phyloP scores from a whole-genome alignment of 164 flowering plant species.

The Liquidambar formosana region DNA sequence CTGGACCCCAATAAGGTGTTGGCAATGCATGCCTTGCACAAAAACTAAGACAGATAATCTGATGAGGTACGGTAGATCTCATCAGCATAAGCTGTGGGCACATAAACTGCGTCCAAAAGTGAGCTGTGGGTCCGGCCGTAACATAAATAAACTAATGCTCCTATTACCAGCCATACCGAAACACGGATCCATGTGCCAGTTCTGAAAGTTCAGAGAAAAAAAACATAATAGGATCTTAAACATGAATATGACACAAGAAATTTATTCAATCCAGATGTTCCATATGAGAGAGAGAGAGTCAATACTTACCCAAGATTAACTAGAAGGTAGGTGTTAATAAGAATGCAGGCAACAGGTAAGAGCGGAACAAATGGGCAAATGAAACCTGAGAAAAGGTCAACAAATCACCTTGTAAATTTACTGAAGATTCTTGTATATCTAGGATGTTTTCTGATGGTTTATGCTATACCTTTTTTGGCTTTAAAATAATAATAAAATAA shows the following conservation, averaged over 20 bases:
- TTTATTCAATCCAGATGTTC: background rate
- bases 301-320: constrained; percentile 51
- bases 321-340: constrained; percentile 45
- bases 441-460: too few relatives aligned
- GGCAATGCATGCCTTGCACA: background rate
- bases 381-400: constrained; percentile 36
- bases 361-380: constrained; percentile 53
- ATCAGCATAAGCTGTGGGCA: constrained; percentile 26
- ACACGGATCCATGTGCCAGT: constrained; percentile 48
- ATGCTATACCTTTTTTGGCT: too few relatives aligned
- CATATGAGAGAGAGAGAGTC: background rate
- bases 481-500: too few relatives aligned
- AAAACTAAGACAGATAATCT: constrained; percentile 5
- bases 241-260: background rate
- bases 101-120: constrained; percentile 30
- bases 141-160: constrained; percentile 33
- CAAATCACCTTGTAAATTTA: background rate
- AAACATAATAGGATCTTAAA: too few relatives aligned
- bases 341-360: constrained; percentile 46
- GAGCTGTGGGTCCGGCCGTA: constrained; percentile 48
- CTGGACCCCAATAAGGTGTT: too few relatives aligned
- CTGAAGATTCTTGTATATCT: background rate
- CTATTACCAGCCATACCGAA: constrained; percentile 41
- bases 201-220: constrained; percentile 16
- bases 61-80: constrained; percentile 23